Percentiles rank a stretch among this genome's conserved stretches.
Conservation (phyloP, 305 asterid species). For the Solanum aculeatissimum region DNA sequence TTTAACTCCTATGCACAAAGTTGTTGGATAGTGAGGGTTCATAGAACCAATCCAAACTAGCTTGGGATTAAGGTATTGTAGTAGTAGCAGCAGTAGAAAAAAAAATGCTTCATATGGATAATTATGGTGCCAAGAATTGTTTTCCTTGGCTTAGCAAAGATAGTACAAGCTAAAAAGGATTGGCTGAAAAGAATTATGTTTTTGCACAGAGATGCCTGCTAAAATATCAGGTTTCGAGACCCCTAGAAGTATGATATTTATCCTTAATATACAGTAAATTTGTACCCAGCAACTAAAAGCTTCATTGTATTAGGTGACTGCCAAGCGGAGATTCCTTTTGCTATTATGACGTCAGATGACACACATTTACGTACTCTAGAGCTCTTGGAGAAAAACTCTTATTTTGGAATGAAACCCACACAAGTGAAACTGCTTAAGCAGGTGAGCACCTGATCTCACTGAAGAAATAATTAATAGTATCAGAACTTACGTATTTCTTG, state of each 20-base stretch:
- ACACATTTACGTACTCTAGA: conserved; percentile 68
- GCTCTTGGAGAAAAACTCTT: conserved; percentile 65
- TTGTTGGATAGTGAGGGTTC: neutral
- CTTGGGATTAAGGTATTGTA: neutral
- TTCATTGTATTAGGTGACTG: conserved; percentile 38
- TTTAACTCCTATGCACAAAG: neutral
- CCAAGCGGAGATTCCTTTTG: conserved; percentile 70
- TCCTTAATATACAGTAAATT: neutral
- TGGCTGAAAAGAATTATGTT: neutral
- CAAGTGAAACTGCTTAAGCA: conserved; percentile 89
- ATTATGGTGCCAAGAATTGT: neutral
- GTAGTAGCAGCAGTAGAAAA: neutral
- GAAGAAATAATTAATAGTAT: neutral
- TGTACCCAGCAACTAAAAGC: neutral
- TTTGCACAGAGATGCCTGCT: neutral
- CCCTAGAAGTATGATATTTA: neutral
- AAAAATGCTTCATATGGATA: neutral
- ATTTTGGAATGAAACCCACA: conserved; percentile 88
- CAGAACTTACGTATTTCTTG: conserved; percentile 4
- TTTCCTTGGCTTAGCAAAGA: neutral
- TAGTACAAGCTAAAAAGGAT: neutral
- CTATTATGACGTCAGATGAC: conserved; percentile 97
- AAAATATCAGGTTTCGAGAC: neutral
- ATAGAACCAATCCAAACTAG: neutral
- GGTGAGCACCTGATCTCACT: conserved; percentile 30